Percentiles rank a stretch among this genome's conserved stretches.
phyloP scores from a whole-genome alignment of 1,139 yeast genomes.

The Taphrina wiesneri region DNA sequence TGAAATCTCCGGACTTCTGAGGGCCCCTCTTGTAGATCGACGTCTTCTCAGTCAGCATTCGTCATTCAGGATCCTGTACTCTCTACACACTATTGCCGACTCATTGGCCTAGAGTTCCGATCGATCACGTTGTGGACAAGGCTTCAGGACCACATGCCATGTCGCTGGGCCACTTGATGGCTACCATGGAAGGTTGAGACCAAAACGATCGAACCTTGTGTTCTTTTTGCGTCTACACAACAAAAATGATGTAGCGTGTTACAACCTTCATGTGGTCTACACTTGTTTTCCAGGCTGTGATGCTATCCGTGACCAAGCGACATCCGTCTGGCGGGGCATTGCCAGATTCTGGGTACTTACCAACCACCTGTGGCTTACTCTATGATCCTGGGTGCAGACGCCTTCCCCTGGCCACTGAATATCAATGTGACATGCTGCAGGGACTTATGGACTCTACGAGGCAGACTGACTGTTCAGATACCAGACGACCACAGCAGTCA shows the following conservation, averaged over 20 bases:
- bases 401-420: background rate
- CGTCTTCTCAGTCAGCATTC: background rate
- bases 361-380: background rate
- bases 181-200: background rate
- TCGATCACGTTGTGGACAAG: background rate
- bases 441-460: background rate
- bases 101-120: background rate
- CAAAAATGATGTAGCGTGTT: background rate
- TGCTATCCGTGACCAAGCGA: background rate
- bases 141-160: background rate
- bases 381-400: conserved; percentile 1
- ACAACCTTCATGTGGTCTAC: background rate
- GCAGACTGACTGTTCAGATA: no score
- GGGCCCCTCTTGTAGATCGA: background rate
- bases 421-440: background rate
- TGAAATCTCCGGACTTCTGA: background rate
- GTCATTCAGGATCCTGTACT: background rate
- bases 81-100: background rate
- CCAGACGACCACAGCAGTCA: no score
- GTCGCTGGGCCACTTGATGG: background rate
- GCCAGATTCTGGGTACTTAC: background rate
- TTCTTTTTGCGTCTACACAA: background rate
- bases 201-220: background rate
- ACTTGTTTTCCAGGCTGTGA: background rate
- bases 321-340: background rate